Evolutionary conservation across 345 rosid genomes (phyloP).

Genomic region (Geranium rotundifolium): DNA sequence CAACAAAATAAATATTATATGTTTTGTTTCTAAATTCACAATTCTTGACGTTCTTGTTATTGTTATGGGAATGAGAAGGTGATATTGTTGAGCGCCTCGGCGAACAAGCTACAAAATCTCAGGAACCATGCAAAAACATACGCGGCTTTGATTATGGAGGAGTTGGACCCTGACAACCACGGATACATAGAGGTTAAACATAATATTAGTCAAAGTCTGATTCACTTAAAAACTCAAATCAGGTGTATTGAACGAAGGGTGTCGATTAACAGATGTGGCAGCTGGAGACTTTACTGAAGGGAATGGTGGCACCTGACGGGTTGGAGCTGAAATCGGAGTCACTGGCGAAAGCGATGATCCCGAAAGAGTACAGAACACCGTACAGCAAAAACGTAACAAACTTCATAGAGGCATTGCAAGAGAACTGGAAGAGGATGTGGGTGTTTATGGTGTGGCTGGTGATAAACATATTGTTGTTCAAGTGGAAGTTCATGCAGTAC

Average conservation of each 20-base stretch:
- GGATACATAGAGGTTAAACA: slow-evolving; percentile 78
- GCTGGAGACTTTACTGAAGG: slow-evolving; percentile 65
- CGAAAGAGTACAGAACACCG: slow-evolving; percentile 51
- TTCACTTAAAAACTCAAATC: too few species aligned
- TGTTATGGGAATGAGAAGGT: slow-evolving; percentile 54
- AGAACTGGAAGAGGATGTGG: slow-evolving; percentile 69
- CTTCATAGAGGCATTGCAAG: slow-evolving; percentile 33
- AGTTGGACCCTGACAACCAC: slow-evolving; percentile 82
- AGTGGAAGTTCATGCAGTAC: slow-evolving; percentile 40
- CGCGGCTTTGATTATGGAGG: slow-evolving; percentile 93
- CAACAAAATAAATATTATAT: too few species aligned
- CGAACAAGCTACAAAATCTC: slow-evolving; percentile 65
- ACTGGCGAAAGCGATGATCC: slow-evolving; percentile 76
- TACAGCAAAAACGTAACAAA: slow-evolving; percentile 25
- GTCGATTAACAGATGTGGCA: slow-evolving; percentile 68
- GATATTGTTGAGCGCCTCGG: slow-evolving; percentile 76
- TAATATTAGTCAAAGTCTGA: not conserved
- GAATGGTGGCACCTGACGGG: slow-evolving; percentile 47
- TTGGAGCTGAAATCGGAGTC: slow-evolving; percentile 19
- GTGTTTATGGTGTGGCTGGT: slow-evolving; percentile 35
- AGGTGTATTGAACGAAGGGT: too few species aligned
- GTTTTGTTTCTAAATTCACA: not conserved
- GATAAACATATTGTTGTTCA: slow-evolving; percentile 37
- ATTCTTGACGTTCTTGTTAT: not conserved
- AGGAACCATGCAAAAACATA: slow-evolving; percentile 60